Evolutionary conservation across 257 asterid species (phyloP), one percentile per base, ranked within the genome.

Genomic region (Nemophila menziesii): DNA sequence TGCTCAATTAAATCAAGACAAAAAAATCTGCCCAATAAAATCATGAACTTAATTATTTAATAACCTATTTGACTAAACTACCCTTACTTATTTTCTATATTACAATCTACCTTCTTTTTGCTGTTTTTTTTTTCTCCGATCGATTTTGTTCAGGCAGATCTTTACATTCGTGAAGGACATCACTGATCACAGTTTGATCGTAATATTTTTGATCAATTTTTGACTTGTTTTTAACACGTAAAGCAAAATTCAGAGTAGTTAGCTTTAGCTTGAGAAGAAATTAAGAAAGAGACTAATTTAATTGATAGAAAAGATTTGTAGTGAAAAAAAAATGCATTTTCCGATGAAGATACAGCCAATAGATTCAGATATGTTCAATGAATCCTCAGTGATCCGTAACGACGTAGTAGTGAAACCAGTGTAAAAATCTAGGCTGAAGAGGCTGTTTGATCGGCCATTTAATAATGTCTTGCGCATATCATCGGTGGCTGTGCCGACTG

Each of bases 371-470:
- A 33, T 34, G 4, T 33, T 34, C 40, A 41, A 39, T 20, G 77
- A 69, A 44, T 13, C 58, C 10, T 58, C 78, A 61, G 65, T 9
- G 33, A 24, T 24, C 33, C 36, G 36, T 7, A 29, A 29, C 36
- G 36, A 29, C 36, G 36, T 7, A 7, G 33, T 10, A 10, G 36
- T 61, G 63, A 79, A 41, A 16, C 46, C 46, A 27, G 77, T 69
- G 57, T 20, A 63, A 39, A 77, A 71, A 49, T 87, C 93, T 8
- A 63, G 95, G 44, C 67, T 87, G 48, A 82, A 78, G 70, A 70
- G 93, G 46, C 86, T 87, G 11, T 87, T 87, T 24, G 97, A 87
- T 72, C 86, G 93, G 9, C 97, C 94, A 13, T 77, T 87, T 55
- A 78, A 59, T 55, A 76, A 74, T 21, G 92, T 73, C 24, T 54